Percentiles rank a stretch among this genome's conserved stretches.
Conservation (phyloP, 2,329 filamentous ascomycete species). For the Ceratocystiopsis minuta region DNA sequence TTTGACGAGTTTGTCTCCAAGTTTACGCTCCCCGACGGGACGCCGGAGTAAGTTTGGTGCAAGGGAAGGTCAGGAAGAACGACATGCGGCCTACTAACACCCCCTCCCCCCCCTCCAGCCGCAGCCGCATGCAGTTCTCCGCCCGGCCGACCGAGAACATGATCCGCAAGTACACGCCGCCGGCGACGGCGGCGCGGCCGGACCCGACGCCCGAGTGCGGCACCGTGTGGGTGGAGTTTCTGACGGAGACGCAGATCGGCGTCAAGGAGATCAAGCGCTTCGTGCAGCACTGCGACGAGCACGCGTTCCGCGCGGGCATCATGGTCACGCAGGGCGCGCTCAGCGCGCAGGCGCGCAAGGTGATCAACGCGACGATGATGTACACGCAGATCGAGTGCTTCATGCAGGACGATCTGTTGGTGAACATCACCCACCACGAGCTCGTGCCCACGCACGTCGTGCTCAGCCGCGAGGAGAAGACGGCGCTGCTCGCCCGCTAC, state of each 20-base stretch:
- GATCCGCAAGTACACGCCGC: constrained; percentile 66
- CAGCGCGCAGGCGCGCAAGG: constrained; percentile 73
- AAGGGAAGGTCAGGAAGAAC: too few relatives aligned
- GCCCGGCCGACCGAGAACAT: constrained; percentile 70
- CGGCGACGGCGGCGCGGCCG: constrained; percentile 49
- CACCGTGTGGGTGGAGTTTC: constrained; percentile 87
- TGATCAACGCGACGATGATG: constrained; percentile 59
- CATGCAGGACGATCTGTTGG: constrained; percentile 82
- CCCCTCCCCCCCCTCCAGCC: constrained; percentile 41
- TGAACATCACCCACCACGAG: constrained; percentile 97
- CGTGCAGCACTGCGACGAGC: constrained; percentile 59
- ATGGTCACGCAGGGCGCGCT: constrained; percentile 72
- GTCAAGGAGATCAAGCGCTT: constrained; percentile 87
- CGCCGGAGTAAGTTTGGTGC: constrained; percentile 42
- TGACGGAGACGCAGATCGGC: constrained; percentile 57
- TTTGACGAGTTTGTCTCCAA: constrained; percentile 62
- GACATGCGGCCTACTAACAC: not conserved
- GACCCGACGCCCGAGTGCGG: constrained; percentile 60
- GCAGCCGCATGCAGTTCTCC: constrained; percentile 70
- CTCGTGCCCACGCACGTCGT: constrained; percentile 87
- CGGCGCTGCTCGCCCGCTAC: constrained; percentile 69
- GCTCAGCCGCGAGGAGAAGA: constrained; percentile 79
- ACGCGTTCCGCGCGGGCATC: constrained; percentile 78
- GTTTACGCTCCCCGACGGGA: constrained; percentile 56
- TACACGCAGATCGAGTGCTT: constrained; percentile 82